These are phyloP conservation scores for Tulasnella sp. DNA, from an alignment of 768 basidiomycete species.

Conservation along the genomic window DNA sequence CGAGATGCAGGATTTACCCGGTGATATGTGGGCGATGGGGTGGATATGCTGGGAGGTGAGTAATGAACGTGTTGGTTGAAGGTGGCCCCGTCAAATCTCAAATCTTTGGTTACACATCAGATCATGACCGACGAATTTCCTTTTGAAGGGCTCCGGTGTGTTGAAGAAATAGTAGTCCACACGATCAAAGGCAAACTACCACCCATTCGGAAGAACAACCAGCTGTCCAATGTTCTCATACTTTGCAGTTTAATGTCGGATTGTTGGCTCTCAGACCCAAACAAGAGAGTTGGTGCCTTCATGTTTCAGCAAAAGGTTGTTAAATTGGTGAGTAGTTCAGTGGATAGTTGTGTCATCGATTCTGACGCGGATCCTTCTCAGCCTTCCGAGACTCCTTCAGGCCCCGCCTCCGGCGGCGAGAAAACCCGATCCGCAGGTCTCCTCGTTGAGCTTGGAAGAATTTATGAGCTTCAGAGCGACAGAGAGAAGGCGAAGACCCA, in stretches of 20 bases:
- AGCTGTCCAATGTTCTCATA: background rate
- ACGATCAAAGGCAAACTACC: background rate
- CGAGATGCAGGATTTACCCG: background rate
- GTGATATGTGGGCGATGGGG: background rate
- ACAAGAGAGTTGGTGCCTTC: background rate
- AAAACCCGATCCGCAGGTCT: background rate
- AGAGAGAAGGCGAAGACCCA: background rate
- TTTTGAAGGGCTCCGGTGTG: background rate
- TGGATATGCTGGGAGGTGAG: background rate
- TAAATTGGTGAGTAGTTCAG: background rate
- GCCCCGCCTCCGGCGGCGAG: background rate
- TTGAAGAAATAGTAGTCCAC: background rate
- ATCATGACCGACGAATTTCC: background rate
- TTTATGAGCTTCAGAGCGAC: background rate
- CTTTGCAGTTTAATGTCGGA: background rate
- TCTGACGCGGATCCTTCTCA: background rate
- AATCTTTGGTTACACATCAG: background rate
- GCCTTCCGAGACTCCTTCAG: background rate
- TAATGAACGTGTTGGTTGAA: background rate
- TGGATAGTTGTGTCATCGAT: too few relatives aligned
- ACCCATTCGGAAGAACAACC: background rate
- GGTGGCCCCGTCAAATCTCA: background rate
- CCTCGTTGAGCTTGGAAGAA: background rate
- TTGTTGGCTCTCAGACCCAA: background rate
- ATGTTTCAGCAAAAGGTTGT: background rate